Conservation (phyloP, 768 basidiomycete genomes). For the Russula abietina region DNA sequence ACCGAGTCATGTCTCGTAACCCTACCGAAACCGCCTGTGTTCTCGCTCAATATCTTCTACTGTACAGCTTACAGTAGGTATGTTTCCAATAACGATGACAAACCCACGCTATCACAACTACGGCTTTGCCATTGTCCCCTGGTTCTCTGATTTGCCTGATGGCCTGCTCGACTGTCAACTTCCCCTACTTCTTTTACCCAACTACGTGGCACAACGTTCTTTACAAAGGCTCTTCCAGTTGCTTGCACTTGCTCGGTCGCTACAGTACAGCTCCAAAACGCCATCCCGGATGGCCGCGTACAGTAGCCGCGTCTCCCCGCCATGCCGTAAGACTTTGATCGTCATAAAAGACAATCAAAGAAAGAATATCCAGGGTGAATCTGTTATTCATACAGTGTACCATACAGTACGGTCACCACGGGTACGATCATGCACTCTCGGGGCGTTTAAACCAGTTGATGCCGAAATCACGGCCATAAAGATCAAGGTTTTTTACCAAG, state of each 20-base stretch:
- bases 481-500: not conserved
- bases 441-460: not conserved
- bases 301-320: not conserved
- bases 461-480: not conserved
- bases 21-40: not conserved
- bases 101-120: not conserved
- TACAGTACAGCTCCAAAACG: not conserved
- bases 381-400: not conserved
- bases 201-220: not conserved
- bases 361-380: not conserved
- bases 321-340: not conserved
- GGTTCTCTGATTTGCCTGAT: not conserved
- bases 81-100: not conserved
- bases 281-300: not conserved
- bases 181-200: not conserved
- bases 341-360: not conserved
- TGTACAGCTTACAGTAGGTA: too few relatives aligned
- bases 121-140: not conserved
- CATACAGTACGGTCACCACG: not conserved
- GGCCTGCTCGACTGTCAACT: not conserved
- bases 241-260: not conserved
- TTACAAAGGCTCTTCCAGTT: not conserved
- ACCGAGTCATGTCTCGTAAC: not conserved
- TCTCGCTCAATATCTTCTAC: not conserved
- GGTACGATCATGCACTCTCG: not conserved